Base-by-base conservation (phyloP, 352 stramenopile genomes). In the Aphanomyces astaci region DNA sequence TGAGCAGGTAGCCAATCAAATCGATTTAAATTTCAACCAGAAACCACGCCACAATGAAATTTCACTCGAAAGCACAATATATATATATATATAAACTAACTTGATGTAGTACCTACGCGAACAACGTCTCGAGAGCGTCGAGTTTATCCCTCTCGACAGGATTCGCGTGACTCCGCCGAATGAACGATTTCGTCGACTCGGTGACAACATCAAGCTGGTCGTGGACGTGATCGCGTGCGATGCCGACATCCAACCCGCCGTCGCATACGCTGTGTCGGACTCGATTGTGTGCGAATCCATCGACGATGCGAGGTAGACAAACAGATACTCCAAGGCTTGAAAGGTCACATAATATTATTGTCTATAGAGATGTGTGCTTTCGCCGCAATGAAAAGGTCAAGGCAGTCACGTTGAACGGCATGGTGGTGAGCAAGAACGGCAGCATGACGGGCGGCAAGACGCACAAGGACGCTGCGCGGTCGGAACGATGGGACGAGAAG, bases 371-470 rank as follows among this genome's bases (percentile, higher is more conserved):
- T 63, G 57, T 95, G 17, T 94, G 86, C 53, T 95, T 94, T 56
- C 72, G 67, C 13, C 82, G 88, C 45, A 90, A 91, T 39, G 86
- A 95, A 43, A 90, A 89, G 40, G 81, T 95, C 10, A 95, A 95
- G 63, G 86, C 86, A 15, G 91, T 97, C 30, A 99, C 96, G 2
- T 71, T 99, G 15, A 88, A 89, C 39, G 97, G 97, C 24, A 95
- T 96, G 75, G 92, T 99, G 51, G 97, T 99, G 57, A 97, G 82
- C 73, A 98, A 98, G 74, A 97, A 97, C 45, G 97, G 96, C 54
- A 98, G 96, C 73, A 99, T 99, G 95, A 99, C 95, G 0, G 97
- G 96, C 49, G 97, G 96, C 59, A 84, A 89, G 13, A 97, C 91
- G 0, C 82, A 89, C 30, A 90, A 84, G 27, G 87, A 97, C 66